These are phyloP conservation scores for Stephania cephalantha DNA, from an alignment of 164 flowering plant genomes.

Conservation along the genomic window DNA sequence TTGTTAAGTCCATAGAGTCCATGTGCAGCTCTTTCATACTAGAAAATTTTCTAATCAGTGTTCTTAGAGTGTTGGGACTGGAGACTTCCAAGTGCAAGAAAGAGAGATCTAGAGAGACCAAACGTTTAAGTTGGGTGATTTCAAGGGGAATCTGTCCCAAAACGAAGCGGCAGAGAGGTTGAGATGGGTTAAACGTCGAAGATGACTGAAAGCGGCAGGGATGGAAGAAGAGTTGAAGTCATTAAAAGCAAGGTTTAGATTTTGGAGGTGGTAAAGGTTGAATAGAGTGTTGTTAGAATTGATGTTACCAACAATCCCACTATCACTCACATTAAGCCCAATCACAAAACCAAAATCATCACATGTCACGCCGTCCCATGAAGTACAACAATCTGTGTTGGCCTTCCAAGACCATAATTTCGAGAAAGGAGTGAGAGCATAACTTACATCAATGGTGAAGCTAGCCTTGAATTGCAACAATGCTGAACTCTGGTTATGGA, in stretches of 20 bases:
- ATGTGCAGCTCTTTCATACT: conserved; percentile 26
- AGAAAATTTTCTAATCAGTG: conserved; percentile 19
- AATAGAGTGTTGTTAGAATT: conserved; percentile 23
- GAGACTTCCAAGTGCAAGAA: too few species aligned
- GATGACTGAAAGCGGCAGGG: conserved; percentile 24
- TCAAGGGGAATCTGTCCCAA: conserved; percentile 32
- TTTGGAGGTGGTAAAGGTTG: conserved; percentile 25
- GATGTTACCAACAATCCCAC: conserved; percentile 23
- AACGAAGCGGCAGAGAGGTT: conserved; percentile 44
- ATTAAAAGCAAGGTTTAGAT: conserved; percentile 32
- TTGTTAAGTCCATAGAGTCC: conserved; percentile 27
- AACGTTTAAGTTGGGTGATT: conserved; percentile 20
- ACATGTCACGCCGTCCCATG: conserved; percentile 34
- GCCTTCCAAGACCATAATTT: conserved; percentile 29
- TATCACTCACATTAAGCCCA: conserved; percentile 21
- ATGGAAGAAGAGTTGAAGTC: conserved; percentile 19
- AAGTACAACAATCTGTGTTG: conserved; percentile 23
- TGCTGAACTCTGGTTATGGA: conserved; percentile 13
- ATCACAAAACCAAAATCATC: conserved; percentile 25
- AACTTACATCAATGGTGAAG: background rate
- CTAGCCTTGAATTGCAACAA: conserved; percentile 16
- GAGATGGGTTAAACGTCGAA: conserved; percentile 27
- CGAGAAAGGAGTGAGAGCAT: background rate
- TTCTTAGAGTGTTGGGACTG: conserved; percentile 9
- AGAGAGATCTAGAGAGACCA: conserved; percentile 18